These are phyloP conservation scores for Cicer bijugum DNA, from an alignment of 306 rosid genomes.

Conservation along the genomic window DNA sequence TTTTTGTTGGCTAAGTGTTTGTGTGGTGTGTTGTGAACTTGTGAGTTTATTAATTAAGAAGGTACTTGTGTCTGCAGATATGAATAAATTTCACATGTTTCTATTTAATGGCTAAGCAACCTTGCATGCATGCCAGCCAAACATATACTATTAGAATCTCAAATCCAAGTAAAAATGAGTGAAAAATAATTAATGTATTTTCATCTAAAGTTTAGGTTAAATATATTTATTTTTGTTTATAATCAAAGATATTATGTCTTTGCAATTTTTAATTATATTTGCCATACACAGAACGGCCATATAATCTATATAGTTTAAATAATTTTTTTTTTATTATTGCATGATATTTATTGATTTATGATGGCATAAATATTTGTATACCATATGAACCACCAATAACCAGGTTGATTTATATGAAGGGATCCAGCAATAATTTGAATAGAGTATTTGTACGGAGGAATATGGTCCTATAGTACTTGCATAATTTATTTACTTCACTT, in stretches of 20 bases:
- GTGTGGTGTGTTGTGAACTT: constrained; percentile 19
- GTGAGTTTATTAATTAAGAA: constrained; percentile 21
- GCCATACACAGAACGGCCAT: too few relatives aligned
- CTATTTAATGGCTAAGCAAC: constrained; percentile 50
- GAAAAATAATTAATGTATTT: too few relatives aligned
- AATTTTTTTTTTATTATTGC: background rate
- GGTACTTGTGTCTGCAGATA: constrained; percentile 48
- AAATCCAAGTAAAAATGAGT: too few relatives aligned
- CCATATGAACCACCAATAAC: constrained; percentile 10
- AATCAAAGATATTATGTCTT: too few relatives aligned
- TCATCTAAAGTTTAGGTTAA: too few relatives aligned
- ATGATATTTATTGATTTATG: background rate
- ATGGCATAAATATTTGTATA: constrained; percentile 11
- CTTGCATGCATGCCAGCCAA: constrained; percentile 55
- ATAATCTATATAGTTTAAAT: background rate
- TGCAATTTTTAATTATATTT: too few relatives aligned
- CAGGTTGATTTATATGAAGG: constrained; percentile 12
- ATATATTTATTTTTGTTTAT: too few relatives aligned
- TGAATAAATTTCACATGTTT: constrained; percentile 52
- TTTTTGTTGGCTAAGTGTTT: constrained; percentile 20
- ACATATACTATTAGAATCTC: background rate
- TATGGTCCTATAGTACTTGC: background rate
- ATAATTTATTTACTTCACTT: constrained; percentile 27
- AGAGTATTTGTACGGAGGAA: constrained; percentile 1
- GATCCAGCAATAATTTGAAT: background rate